Conservation (phyloP, 768 basidiomycete species). For the Rubroboletus satanas region DNA sequence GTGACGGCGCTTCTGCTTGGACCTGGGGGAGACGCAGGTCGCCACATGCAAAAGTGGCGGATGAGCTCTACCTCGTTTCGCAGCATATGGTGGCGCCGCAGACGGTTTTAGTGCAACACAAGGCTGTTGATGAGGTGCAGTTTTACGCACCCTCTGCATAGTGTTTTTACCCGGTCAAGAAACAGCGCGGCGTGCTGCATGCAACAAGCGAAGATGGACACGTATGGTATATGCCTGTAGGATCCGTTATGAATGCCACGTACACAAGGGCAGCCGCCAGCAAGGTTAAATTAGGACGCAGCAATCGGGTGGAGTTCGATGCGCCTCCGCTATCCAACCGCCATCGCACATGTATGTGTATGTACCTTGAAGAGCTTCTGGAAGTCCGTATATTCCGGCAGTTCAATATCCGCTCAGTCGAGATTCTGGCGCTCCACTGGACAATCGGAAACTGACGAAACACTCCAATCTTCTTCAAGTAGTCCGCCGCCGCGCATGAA, state of each 20-base stretch:
- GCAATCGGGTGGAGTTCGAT: slow-evolving; percentile 21
- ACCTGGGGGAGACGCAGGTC: slow-evolving; percentile 4
- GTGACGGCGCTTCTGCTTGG: slow-evolving; percentile 7
- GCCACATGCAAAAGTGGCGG: slow-evolving; percentile 12
- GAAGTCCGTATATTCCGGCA: slow-evolving; percentile 27
- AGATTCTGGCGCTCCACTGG: slow-evolving; percentile 25
- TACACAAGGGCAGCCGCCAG: slow-evolving; percentile 14
- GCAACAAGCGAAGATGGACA: slow-evolving; percentile 17
- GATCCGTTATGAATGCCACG: slow-evolving; percentile 22
- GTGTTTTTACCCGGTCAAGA: slow-evolving; percentile 5
- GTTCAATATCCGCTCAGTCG: slow-evolving; percentile 33
- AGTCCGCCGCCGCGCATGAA: slow-evolving; percentile 12
- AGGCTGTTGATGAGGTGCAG: slow-evolving; percentile 2
- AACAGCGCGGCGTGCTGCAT: slow-evolving; percentile 14
- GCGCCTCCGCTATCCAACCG: slow-evolving; percentile 11
- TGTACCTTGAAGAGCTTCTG: slow-evolving; percentile 21
- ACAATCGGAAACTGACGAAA: slow-evolving; percentile 7
- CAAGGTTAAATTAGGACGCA: slow-evolving; percentile 6
- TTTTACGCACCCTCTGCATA: slow-evolving; percentile 14
- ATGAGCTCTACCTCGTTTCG: slow-evolving; percentile 1
- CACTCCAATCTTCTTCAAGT: slow-evolving; percentile 17
- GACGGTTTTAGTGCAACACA: slow-evolving; percentile 7
- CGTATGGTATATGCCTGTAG: slow-evolving; percentile 12
- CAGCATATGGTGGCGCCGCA: slow-evolving; percentile 8
- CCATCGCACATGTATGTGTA: slow-evolving; percentile 15